Evolutionary conservation across 2,329 filamentous ascomycete genomes (phyloP), one percentile per base, ranked within the genome.

Genomic region (Penicillium sp.): DNA sequence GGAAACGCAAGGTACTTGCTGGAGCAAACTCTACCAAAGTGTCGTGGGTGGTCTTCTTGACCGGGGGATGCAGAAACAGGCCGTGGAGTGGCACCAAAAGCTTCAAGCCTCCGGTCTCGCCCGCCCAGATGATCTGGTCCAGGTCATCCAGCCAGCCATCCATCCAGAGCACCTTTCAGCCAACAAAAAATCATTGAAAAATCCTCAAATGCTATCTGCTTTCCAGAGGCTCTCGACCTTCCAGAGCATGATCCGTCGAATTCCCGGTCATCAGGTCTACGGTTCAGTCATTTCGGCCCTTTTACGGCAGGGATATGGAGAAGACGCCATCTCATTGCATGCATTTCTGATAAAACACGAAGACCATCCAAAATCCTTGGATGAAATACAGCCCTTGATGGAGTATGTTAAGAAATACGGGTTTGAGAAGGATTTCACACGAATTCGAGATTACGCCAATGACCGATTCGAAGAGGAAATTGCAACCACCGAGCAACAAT

Each of bases 241-340:
- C 44, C 69, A 68, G 40, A 61, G 60, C 8, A 72, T 81, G 20
- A 80, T 79, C 56, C 60, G 64, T 16, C 50, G 67, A 10, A 64
- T 67, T 10, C 55, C 65, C 5, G 64, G 69, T 39, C 70, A 72
- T 43, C 69, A 69, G 39, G 68, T 78, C 8, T 81, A 81, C 56
- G 63, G 63, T 2, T 66, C 64, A 22, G 61, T 76, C n/a, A 69
- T 81, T 24, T 65, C 72, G 14, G 55, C 57, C 16, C 61, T 81
- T 2, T 71, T 74, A 58, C 57, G 65, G 6, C 62, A 65, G 31
- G 68, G 71, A 22, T 58, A 70, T 35, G 65, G 70, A 44, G 58
- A 70, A 18, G 62, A 72, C 48, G 76, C 77, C 27, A 60, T 76
- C 8, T 63, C 65, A 16, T 78, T 80, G 75, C 79, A 81, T 57